These are phyloP conservation scores for Diutina pseudorugosa DNA, from an alignment of 1,139 yeast species.

Conservation along the genomic window DNA sequence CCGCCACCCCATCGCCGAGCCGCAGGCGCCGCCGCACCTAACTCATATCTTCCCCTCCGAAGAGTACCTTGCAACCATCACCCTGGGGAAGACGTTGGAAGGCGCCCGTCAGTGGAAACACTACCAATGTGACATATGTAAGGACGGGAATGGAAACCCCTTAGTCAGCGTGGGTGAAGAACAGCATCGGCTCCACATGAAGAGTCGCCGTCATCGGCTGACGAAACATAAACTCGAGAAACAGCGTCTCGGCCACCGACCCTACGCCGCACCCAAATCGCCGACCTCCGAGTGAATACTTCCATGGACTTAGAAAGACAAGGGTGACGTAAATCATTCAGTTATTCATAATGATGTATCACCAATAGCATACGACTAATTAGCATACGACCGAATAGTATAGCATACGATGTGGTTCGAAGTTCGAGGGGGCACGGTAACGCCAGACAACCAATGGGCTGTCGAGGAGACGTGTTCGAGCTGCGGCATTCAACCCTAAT, in stretches of 20 bases:
- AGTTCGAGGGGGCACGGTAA: too few species aligned
- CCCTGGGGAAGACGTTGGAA: slow-evolving; percentile 25
- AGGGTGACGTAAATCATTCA: too few species aligned
- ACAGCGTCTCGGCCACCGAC: background rate
- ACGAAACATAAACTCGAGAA: background rate
- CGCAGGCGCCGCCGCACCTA: slow-evolving; percentile 35
- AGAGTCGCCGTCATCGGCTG: slow-evolving; percentile 48
- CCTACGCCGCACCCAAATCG: background rate
- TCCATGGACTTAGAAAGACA: too few species aligned
- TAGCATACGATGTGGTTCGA: too few species aligned
- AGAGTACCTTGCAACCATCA: slow-evolving; percentile 11
- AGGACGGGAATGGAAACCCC: slow-evolving; percentile 40
- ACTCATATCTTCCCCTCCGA: slow-evolving; percentile 19
- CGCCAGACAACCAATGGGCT: too few species aligned
- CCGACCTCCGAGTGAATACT: background rate
- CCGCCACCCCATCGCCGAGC: slow-evolving; percentile 16
- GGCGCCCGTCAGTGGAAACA: slow-evolving; percentile 54
- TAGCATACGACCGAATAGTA: too few species aligned
- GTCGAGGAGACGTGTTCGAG: too few species aligned
- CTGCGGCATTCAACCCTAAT: background rate
- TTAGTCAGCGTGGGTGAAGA: slow-evolving; percentile 64
- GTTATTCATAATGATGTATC: too few species aligned
- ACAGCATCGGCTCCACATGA: slow-evolving; percentile 56
- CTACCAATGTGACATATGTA: slow-evolving; percentile 53
- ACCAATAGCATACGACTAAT: too few species aligned